Evolutionary conservation across 2,329 filamentous ascomycete species (phyloP).

Genomic region (Parastagonospora nodorum): DNA sequence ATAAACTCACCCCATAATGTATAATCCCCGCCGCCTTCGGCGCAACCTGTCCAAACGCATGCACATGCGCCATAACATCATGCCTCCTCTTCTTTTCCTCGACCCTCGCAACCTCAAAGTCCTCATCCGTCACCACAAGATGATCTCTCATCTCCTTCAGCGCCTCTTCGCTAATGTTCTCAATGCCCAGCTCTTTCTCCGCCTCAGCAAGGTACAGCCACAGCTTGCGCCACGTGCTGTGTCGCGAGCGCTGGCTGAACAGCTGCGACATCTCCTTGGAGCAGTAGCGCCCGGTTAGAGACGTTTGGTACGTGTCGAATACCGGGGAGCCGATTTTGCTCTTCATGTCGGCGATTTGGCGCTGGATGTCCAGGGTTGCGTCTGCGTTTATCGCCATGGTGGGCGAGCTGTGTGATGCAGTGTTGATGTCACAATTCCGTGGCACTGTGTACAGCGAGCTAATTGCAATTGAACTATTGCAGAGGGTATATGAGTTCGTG

Average conservation of each 20-base stretch:
- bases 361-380: conserved; percentile 27
- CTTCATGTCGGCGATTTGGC: conserved; percentile 28
- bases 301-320: conserved; percentile 35
- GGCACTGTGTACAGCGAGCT: not conserved
- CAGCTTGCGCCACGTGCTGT: conserved; percentile 80
- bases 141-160: conserved; percentile 54
- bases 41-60: conserved; percentile 74
- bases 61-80: conserved; percentile 70
- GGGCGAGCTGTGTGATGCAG: not conserved
- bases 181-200: conserved; percentile 79
- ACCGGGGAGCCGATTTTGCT: conserved; percentile 22
- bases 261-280: conserved; percentile 64
- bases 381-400: conserved; percentile 23
- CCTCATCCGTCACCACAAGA: conserved; percentile 52
- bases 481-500: too few species aligned
- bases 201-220: conserved; percentile 85
- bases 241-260: conserved; percentile 76
- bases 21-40: conserved; percentile 83
- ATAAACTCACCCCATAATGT: conserved; percentile 67
- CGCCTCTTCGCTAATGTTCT: conserved; percentile 68
- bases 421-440: not conserved
- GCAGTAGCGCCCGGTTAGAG: conserved; percentile 64
- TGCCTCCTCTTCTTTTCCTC: conserved; percentile 64
- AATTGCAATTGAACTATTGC: not conserved
- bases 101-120: conserved; percentile 54